phyloP scores from a whole-genome alignment of 371 early-diverging fungal genomes.

The Syncephalis plumigaleata region DNA sequence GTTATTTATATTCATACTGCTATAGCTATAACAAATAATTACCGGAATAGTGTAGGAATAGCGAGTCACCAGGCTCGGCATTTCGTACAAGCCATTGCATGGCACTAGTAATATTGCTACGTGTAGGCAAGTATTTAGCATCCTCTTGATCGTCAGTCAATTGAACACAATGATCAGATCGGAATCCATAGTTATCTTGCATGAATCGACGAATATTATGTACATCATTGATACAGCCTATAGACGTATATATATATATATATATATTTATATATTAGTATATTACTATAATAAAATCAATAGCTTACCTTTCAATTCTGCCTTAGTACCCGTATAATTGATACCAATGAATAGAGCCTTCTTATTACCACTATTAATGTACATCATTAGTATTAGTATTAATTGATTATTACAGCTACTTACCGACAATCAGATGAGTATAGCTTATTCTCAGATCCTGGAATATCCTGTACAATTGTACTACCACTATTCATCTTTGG shows the following conservation, averaged over 20 bases:
- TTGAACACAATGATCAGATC: conserved; percentile 19
- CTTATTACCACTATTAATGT: conserved; percentile 23
- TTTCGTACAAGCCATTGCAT: conserved; percentile 40
- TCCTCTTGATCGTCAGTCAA: conserved; percentile 38
- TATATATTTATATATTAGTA: not conserved
- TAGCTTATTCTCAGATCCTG: not conserved
- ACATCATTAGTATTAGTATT: not conserved
- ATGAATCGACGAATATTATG: conserved; percentile 27
- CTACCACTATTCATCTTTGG: no score
- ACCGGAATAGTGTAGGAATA: conserved; percentile 35
- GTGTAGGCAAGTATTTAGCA: conserved; percentile 25
- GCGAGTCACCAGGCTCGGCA: conserved; percentile 31
- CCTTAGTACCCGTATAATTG: conserved; percentile 49
- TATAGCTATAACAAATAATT: not conserved
- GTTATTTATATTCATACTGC: not conserved
- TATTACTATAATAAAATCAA: not conserved
- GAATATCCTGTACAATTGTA: no score
- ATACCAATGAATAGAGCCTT: conserved; percentile 81
- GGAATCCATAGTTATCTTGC: conserved; percentile 19
- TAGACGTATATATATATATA: not conserved
- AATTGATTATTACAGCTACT: not conserved
- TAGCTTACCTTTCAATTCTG: conserved; percentile 26
- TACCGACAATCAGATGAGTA: conserved; percentile 4
- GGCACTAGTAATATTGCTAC: conserved; percentile 33
- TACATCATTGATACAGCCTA: conserved; percentile 48